Base-by-base conservation (phyloP, 1,139 yeast species). In the Suhomyces bokatorum region DNA sequence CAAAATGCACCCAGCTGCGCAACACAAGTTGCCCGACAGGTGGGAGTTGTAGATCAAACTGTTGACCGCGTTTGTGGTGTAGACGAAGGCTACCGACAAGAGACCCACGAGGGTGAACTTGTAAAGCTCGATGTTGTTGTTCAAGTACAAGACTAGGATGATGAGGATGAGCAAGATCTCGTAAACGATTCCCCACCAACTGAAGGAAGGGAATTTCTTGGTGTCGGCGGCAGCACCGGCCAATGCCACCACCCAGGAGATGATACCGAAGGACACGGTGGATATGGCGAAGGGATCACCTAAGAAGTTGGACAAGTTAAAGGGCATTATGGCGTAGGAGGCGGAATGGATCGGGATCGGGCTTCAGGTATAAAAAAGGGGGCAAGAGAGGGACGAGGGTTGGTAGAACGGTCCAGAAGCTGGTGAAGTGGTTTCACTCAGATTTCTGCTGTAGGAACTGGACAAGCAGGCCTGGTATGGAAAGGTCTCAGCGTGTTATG, bases 151-250 rank as follows among this genome's bases (percentile, higher is more conserved):
- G 35, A 81, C 59, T 26, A 83, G 66, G 40, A 90, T 74, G 30
- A 78, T 64, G 7, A 73, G 46, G 27, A 87, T 76, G 33, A 89
- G 60, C 31, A 87, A 53, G 30, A 90, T 70, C 67, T 93, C 83
- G 59, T 83, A 93, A 7, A 87, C 93, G n/a, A 93, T 67, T 3
- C 96, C 96, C 99, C 99, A 93, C 99, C 99, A 93, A 8, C 95
- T 80, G 64, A 93, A 87, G 53, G 82, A 80, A 2, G 97, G 97
- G 62, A 84, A 88, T 11, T 56, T 57, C 35, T 54, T 56, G 10
- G 76, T 67, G 14, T 73, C 64, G 13, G 84, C 69, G 13, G 87
- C 83, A 11, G 96, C 88, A 1, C 97, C 97, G 4, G 85, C 95
- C 45, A 93, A 73, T 10, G 96, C 87, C 38, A 93, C 79, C 48